Conservation (phyloP, 352 stramenopile genomes). For the Phytophthora pisi region DNA sequence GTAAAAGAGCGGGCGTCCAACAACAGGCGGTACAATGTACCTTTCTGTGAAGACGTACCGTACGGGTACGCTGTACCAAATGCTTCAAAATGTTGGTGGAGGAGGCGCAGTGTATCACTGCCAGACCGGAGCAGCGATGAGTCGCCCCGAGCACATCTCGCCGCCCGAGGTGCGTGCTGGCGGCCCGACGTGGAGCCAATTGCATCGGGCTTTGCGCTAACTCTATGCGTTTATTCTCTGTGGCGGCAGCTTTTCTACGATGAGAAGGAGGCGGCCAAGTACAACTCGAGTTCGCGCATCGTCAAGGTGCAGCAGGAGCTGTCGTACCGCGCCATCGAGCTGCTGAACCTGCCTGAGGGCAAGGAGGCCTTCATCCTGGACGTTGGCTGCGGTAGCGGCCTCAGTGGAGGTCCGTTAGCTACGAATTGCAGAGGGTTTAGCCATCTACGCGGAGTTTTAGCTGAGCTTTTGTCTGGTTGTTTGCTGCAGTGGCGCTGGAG, state of each 20-base stretch:
- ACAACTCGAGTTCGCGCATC: conserved; percentile 93
- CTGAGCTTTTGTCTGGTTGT: conserved; percentile 22
- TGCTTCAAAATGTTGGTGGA: conserved; percentile 16
- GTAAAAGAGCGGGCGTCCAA: conserved; percentile 22
- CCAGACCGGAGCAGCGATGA: conserved; percentile 53
- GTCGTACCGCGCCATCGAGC: conserved; percentile 96
- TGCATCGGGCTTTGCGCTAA: not conserved
- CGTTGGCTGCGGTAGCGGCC: conserved; percentile 96
- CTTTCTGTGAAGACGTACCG: not conserved
- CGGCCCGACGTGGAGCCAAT: not conserved
- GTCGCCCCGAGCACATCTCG: conserved; percentile 86
- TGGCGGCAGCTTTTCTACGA: conserved; percentile 89
- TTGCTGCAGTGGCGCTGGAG: conserved; percentile 74
- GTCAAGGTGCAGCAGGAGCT: conserved; percentile 95
- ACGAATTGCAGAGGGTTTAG: conserved; percentile 6
- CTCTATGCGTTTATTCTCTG: conserved; percentile 4
- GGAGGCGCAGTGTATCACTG: conserved; percentile 26
- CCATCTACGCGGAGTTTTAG: not conserved
- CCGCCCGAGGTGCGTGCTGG: conserved; percentile 70
- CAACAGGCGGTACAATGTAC: not conserved
- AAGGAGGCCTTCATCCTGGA: conserved; percentile 94
- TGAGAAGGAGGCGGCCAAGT: conserved; percentile 92
- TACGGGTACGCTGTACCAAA: not conserved
- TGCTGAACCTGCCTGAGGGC: conserved; percentile 93
- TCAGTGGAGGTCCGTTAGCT: conserved; percentile 88